Evolutionary conservation across 2,329 filamentous ascomycete species (phyloP), one percentile per base, ranked within the genome.

Genomic region (Tolypocladium sp.): DNA sequence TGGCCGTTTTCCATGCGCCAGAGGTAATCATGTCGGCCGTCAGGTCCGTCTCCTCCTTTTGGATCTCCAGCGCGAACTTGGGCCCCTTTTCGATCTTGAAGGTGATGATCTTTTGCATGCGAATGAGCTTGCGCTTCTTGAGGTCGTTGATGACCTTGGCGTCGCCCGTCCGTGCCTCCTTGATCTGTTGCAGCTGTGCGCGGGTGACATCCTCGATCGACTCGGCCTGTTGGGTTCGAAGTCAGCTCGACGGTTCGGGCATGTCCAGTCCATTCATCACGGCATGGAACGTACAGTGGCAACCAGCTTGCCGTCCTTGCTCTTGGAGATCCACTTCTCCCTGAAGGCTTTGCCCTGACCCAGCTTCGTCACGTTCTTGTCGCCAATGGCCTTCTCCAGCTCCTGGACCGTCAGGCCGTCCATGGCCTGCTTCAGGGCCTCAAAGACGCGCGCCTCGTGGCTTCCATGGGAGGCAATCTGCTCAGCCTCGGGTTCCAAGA

Each of bases 261-360:
- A 60, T 27, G 7, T 15, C 3, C 13, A 5, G 25, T n/a, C 2
- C 3, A 20, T 12, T 25, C 30, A 30, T 44, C 35, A 12, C 41
- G 15, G 25, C 44, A 46, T 22, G 12, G 17, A 33, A 71, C 77
- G 67, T 66, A 82, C 82, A 66, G 77, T 74, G 62, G 81, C 79
- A 55, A 82, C 75, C 57, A 84, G 72, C 69, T 79, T 80, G 63
- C 82, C 81, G 30, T 82, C 79, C 66, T 83, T 80, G 63, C 80
- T 82, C 75, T 85, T 87, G 15, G 75, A 71, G 63, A 89, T 88
- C 86, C 86, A 89, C 71, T 87, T 88, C 73, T 86, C 83, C 71
- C 84, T 95, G 79, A 97, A 96, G 40, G 93, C 93, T 77, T 94
- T 96, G 67, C 92, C 92, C 72, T 94, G 89, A n/a, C 94, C 94